Evolutionary conservation across 2,329 filamentous ascomycete genomes (phyloP), one percentile per base, ranked within the genome.

Genomic region (Ilyonectria robusta): DNA sequence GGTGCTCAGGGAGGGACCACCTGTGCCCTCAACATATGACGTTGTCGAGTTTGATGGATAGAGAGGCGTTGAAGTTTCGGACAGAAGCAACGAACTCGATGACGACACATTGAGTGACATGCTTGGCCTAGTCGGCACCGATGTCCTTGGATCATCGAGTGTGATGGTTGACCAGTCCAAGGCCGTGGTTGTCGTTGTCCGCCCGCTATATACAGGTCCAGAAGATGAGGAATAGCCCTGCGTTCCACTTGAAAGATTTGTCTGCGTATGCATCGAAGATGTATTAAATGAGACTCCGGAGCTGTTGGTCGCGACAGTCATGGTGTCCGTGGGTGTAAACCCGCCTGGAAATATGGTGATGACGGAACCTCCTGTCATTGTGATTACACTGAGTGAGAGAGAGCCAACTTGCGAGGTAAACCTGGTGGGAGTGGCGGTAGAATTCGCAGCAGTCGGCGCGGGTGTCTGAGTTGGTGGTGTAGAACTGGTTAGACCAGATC

Each of bases 151-250:
- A 33, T 57, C 42, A 23, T 48, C 50, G n/a, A 72, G 19, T 11
- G 67, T 67, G 21, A 59, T 63, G 31, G 72, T 74, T 19, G 67
- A 61, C 72, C 72, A 75, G 9, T 67, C 59, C 23, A 64, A 62
- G 4, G 66, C 54, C 13, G 59, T 56, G 13, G 35, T 60, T 23
- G 63, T 66, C 13, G 35, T 60, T 19, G 63, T 66, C 26, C 53
- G 26, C 4, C 37, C 26, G 37, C 37, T 48, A 26, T 48, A 6
- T 15, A 5, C 48, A 42, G 37, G 29, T 11, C 40, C 51, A 17
- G 55, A 61, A 15, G n/a, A 44, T 13, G 57, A 66, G 47, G 55
- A 57, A 8, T 44, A 19, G 11, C 7, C 44, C 35, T 21, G 51
- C 4, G 40, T 63, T 17, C 42, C 46, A 26, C 56, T 65, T 10